phyloP scores from a whole-genome alignment of 2,329 filamentous ascomycete species.

The Colletotrichum destructivum region DNA sequence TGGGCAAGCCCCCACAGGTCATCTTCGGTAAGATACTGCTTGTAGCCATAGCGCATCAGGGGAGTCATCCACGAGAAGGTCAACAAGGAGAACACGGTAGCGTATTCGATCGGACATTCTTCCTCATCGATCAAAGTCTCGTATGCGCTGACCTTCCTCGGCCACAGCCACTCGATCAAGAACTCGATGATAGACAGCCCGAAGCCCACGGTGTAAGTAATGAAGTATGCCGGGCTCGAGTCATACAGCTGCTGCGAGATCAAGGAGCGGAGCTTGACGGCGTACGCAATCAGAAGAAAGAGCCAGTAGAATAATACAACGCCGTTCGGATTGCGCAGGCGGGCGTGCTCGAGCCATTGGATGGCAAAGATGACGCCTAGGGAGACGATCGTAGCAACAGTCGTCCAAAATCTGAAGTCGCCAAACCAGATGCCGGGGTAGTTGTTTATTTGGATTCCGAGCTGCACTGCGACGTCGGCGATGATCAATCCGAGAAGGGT shows the following conservation, averaged over 20 bases:
- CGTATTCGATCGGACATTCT: constrained; percentile 86
- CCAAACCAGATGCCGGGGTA: constrained; percentile 80
- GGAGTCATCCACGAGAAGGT: constrained; percentile 99
- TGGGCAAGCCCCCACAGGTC: constrained; percentile 94
- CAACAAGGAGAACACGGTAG: constrained; percentile 91
- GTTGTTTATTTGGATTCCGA: constrained; percentile 80
- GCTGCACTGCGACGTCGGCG: constrained; percentile 78
- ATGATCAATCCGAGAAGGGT: constrained; percentile 77
- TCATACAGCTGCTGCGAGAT: constrained; percentile 82
- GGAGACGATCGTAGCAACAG: constrained; percentile 79
- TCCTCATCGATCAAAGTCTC: constrained; percentile 71
- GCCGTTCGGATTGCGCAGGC: constrained; percentile 87
- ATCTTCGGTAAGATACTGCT: constrained; percentile 91
- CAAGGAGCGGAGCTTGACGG: constrained; percentile 88
- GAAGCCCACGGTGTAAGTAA: constrained; percentile 80
- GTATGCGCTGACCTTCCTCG: constrained; percentile 79
- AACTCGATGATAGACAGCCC: constrained; percentile 81
- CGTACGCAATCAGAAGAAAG: constrained; percentile 82
- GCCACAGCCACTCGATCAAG: constrained; percentile 86
- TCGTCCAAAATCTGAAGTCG: constrained; percentile 91
- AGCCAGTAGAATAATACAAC: constrained; percentile 95
- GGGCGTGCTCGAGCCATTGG: constrained; percentile 89
- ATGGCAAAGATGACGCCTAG: constrained; percentile 82
- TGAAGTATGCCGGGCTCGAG: constrained; percentile 80
- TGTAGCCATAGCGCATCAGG: constrained; percentile 96